These are phyloP conservation scores for Forsythia viridissima DNA, from an alignment of 257 asterid genomes.

Conservation along the genomic window DNA sequence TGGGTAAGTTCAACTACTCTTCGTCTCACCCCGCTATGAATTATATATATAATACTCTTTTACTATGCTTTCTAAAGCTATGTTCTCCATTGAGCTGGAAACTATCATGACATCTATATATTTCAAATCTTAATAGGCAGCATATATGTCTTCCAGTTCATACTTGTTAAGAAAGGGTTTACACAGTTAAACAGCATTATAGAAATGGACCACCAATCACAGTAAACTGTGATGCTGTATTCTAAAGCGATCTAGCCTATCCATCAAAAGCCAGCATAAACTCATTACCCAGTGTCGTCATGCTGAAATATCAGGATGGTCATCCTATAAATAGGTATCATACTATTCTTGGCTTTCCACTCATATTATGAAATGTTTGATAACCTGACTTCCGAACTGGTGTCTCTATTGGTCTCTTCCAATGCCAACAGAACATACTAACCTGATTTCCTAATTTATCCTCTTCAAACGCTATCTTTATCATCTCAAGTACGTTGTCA, in stretches of 20 bases:
- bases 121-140: background rate
- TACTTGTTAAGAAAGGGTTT: background rate
- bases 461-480: background rate
- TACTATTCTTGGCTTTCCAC: background rate
- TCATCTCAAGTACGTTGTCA: background rate
- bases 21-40: background rate
- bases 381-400: background rate
- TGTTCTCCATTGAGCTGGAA: background rate
- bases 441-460: background rate
- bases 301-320: background rate
- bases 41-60: background rate
- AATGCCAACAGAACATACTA: background rate
- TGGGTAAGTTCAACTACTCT: background rate
- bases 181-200: background rate
- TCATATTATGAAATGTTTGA: background rate
- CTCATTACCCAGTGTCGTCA: background rate
- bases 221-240: background rate
- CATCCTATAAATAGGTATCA: background rate
- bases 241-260: background rate
- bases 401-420: background rate
- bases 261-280: slow-evolving; percentile 2
- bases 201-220: background rate
- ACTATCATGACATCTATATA: background rate
- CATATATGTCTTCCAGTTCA: background rate
- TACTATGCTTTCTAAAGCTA: too few species aligned